These are phyloP conservation scores for Ustilaginoidea virens DNA, from an alignment of 2,329 filamentous ascomycete species.

Conservation along the genomic window DNA sequence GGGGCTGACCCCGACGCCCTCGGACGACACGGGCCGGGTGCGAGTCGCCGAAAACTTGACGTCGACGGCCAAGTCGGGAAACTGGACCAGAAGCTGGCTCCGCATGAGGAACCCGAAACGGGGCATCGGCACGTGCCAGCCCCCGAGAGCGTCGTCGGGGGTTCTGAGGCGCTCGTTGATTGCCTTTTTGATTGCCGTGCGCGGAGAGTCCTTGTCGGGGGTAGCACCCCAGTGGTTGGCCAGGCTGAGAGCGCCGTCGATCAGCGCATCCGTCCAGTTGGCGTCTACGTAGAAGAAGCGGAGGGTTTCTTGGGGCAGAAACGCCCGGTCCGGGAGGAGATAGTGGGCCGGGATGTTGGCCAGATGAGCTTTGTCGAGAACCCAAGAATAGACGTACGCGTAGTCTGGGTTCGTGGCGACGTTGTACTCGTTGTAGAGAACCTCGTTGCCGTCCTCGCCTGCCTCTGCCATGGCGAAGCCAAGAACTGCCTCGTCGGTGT, in stretches of 20 bases:
- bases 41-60: too few relatives aligned
- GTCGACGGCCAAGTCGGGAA: slow-evolving; percentile 21
- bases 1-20: too few relatives aligned
- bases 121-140: slow-evolving; percentile 17
- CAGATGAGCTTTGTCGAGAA: slow-evolving; percentile 22
- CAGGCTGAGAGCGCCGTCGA: slow-evolving; percentile 27
- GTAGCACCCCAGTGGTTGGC: slow-evolving; percentile 21
- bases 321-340: slow-evolving; percentile 20
- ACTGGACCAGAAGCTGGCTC: slow-evolving; percentile 19
- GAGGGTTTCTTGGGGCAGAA: slow-evolving; percentile 21
- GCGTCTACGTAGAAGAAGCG: slow-evolving; percentile 29
- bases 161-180: slow-evolving; percentile 17
- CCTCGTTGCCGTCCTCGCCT: too few relatives aligned
- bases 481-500: too few relatives aligned
- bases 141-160: too few relatives aligned
- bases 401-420: slow-evolving; percentile 20
- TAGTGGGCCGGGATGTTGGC: slow-evolving; percentile 23
- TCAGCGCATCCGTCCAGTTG: slow-evolving; percentile 24
- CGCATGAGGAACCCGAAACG: slow-evolving; percentile 23
- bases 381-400: slow-evolving; percentile 18
- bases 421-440: slow-evolving; percentile 13
- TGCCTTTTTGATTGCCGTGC: slow-evolving; percentile 10
- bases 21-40: too few relatives aligned
- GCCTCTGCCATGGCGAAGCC: too few relatives aligned
- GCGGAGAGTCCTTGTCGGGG: too few relatives aligned